phyloP scores from a whole-genome alignment of 371 early-diverging fungal species.

The Mucor irregularis region DNA sequence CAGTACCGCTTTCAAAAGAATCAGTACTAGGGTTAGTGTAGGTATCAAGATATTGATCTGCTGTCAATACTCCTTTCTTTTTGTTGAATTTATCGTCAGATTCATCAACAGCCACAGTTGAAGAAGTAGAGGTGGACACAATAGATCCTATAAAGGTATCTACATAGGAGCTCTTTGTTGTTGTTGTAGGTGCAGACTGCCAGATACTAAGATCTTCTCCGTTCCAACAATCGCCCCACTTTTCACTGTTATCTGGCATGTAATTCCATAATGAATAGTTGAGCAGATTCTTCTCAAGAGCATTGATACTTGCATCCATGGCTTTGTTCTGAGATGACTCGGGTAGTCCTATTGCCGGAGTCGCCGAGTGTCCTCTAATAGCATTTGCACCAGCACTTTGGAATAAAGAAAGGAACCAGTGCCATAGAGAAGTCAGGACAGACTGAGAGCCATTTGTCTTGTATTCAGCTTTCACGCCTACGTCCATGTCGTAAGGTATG shows the following conservation, averaged over 20 bases:
- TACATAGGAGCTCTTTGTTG: not conserved
- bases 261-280: constrained; percentile 73
- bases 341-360: constrained; percentile 8
- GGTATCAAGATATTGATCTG: not conserved
- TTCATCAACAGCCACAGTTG: not conserved
- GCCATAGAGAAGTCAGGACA: not conserved
- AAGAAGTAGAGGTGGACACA: not conserved
- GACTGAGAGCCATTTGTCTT: not conserved
- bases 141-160: not conserved
- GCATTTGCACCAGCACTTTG: not conserved
- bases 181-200: constrained; percentile 16
- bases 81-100: not conserved
- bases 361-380: too few species aligned
- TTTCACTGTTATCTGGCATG: constrained; percentile 56
- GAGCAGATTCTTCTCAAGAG: constrained; percentile 61
- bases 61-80: not conserved
- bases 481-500: constrained; percentile 73
- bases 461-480: not conserved
- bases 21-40: constrained; percentile 1
- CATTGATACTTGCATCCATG: constrained; percentile 70
- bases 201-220: constrained; percentile 69
- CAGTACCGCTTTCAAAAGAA: not conserved
- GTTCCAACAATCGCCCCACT: constrained; percentile 74
- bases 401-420: constrained; percentile 14
- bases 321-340: constrained; percentile 61